Percentiles rank a stretch among this genome's conserved stretches.
Conservation (phyloP, 1,284 basidiomycete genomes). For the Tilletia horrida region DNA sequence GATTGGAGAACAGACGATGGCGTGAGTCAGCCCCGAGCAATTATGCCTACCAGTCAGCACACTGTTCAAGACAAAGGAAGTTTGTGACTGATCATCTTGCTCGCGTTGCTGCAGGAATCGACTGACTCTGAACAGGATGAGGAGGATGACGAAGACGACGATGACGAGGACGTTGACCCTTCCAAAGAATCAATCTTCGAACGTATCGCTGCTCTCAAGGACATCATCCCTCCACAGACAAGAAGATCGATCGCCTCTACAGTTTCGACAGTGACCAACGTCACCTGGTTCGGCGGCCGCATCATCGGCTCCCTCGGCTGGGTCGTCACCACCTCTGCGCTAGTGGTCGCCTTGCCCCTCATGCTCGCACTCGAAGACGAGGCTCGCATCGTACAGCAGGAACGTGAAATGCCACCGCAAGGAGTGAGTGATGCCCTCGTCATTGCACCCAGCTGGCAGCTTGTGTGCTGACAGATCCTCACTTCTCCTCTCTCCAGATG, state of each 20-base stretch:
- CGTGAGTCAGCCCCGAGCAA: not conserved
- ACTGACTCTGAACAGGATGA: conserved; percentile 8
- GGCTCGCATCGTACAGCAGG: conserved; percentile 86
- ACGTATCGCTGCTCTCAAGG: conserved; percentile 82
- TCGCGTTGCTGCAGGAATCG: not conserved
- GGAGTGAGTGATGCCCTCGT: not conserved
- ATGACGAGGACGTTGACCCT: not conserved
- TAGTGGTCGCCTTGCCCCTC: conserved; percentile 87
- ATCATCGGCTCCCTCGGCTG: conserved; percentile 83
- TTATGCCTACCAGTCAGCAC: not conserved
- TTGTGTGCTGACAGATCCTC: not conserved
- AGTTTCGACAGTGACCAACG: conserved; percentile 64
- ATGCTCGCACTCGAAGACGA: conserved; percentile 93
- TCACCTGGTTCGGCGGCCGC: conserved; percentile 64
- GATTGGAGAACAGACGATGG: conserved; percentile 17
- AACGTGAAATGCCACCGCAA: conserved; percentile 88
- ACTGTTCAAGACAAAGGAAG: not conserved
- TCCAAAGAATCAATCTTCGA: conserved; percentile 74
- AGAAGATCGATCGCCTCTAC: conserved; percentile 70
- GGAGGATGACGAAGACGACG: conserved; percentile 7
- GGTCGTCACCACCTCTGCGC: conserved; percentile 87
- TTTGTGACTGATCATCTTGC: not conserved
- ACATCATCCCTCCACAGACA: conserved; percentile 89
- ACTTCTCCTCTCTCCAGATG: not conserved
- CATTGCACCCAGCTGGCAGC: not conserved